Evolutionary conservation across 352 stramenopile genomes (phyloP), one percentile per base, ranked within the genome.

Genomic region (Phytopythium helicoides): DNA sequence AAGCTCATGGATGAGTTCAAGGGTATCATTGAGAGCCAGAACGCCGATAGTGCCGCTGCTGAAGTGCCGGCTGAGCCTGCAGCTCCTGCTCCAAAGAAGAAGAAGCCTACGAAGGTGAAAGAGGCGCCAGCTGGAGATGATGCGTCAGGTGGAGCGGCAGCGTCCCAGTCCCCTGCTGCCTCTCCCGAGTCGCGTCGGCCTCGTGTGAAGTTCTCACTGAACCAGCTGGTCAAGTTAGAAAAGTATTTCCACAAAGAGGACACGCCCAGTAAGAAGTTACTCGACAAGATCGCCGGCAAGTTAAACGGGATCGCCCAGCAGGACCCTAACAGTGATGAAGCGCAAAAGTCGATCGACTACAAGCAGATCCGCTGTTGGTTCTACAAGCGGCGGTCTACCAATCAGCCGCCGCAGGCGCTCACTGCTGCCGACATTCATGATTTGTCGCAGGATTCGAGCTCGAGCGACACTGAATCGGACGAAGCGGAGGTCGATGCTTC

Each of bases 301-400:
- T 62, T 92, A 21, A 92, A 89, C 52, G 75, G 66, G n/a, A 86
- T 92, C 34, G 81, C 71, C 7, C 64, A 64, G 5, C 44, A 67
- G 12, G 80, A 90, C 33, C 56, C 73, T 4, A 67, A 59, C 23
- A 86, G 77, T 26, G 76, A 89, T 38, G 68, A 67, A 3, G 71
- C 73, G 7, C 77, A 90, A 47, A 64, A 72, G 19, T 75, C 67
- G 15, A 89, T 89, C 47, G 84, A 94, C 61, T 92, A 92, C 68
- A 94, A 94, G 64, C 84, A 94, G 51, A 83, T 94, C 45, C 76
- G 84, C 6, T 88, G 84, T 55, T 94, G 84, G 84, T 94, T 94
- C 62, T 94, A 94, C 69, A 94, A 94, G 60, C 75, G 84, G 14
- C 74, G 81, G 44, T 89, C 81, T 6, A 84, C 78, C 12, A 89